phyloP scores from a whole-genome alignment of 2,329 filamentous ascomycete genomes.

The Aspergillus sp. region DNA sequence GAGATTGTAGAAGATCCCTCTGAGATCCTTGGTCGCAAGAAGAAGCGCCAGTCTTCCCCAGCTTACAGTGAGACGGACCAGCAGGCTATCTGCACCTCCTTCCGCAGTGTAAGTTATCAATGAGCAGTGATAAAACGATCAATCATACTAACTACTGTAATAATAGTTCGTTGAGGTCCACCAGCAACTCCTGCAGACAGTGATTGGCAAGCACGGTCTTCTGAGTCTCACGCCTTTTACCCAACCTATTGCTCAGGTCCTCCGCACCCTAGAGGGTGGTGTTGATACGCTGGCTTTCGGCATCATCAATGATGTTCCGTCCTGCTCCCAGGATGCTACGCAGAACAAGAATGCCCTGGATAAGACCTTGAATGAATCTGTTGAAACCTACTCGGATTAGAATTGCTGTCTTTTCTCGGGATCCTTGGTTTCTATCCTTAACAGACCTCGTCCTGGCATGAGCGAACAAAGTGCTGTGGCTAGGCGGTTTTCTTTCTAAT shows the following conservation, averaged over 20 bases:
- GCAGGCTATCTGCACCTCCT: neutral
- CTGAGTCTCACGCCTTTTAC: conserved; percentile 5
- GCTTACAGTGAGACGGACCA: neutral
- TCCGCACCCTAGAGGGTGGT: neutral
- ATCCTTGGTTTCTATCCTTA: too few relatives aligned
- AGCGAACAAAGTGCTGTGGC: too few relatives aligned
- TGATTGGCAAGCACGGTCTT: conserved; percentile 6
- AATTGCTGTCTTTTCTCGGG: too few relatives aligned
- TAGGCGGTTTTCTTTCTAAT: too few relatives aligned
- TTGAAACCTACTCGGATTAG: neutral
- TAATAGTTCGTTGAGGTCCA: conserved; percentile 3
- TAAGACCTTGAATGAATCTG: neutral
- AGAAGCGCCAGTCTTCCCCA: neutral
- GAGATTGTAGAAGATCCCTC: neutral
- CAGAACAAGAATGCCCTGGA: neutral
- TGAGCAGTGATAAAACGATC: too few relatives aligned
- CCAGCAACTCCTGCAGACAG: conserved; percentile 1
- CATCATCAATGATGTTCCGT: neutral
- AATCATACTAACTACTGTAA: neutral
- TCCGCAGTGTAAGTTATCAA: neutral
- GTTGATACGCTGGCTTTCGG: neutral
- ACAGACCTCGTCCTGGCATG: too few relatives aligned
- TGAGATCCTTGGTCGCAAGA: neutral
- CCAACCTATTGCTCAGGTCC: neutral
- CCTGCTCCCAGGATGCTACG: neutral